These are phyloP conservation scores for Evernia prunastri DNA, from an alignment of 495 filamentous ascomycete genomes.

Conservation along the genomic window DNA sequence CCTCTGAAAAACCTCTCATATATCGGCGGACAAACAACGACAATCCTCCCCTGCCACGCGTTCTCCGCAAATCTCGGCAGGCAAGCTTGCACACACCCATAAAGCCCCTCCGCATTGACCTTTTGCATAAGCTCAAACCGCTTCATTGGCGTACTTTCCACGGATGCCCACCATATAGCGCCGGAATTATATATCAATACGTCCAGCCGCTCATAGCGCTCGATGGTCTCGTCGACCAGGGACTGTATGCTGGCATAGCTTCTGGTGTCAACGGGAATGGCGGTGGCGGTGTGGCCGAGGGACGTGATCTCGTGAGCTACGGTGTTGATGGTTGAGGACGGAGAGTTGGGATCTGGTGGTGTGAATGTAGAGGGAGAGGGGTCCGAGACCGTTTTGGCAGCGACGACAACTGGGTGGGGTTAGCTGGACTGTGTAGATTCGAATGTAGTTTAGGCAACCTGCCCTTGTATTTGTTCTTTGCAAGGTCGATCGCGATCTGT, in stretches of 20 bases:
- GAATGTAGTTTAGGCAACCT: conserved; percentile 14
- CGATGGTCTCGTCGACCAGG: conserved; percentile 55
- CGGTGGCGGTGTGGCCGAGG: conserved; percentile 55
- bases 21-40: conserved; percentile 81
- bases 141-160: conserved; percentile 67
- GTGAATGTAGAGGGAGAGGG: conserved; percentile 52
- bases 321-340: conserved; percentile 72
- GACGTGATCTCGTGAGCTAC: conserved; percentile 72
- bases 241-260: conserved; percentile 54
- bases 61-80: conserved; percentile 55
- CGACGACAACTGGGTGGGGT: conserved; percentile 57
- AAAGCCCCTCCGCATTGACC: conserved; percentile 67
- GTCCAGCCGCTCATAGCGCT: conserved; percentile 59
- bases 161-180: conserved; percentile 79
- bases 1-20: conserved; percentile 80
- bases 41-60: conserved; percentile 54
- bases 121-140: conserved; percentile 77
- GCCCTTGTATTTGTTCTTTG: conserved; percentile 65
- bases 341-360: conserved; percentile 77
- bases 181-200: conserved; percentile 78
- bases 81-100: conserved; percentile 55
- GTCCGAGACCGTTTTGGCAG: conserved; percentile 71
- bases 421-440: not conserved
- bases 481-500: conserved; percentile 70
- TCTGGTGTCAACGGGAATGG: conserved; percentile 66